Evolutionary conservation across 208 protist genomes (phyloP), one percentile per base, ranked within the genome.

Genomic region (Trypanosoma vivax): DNA sequence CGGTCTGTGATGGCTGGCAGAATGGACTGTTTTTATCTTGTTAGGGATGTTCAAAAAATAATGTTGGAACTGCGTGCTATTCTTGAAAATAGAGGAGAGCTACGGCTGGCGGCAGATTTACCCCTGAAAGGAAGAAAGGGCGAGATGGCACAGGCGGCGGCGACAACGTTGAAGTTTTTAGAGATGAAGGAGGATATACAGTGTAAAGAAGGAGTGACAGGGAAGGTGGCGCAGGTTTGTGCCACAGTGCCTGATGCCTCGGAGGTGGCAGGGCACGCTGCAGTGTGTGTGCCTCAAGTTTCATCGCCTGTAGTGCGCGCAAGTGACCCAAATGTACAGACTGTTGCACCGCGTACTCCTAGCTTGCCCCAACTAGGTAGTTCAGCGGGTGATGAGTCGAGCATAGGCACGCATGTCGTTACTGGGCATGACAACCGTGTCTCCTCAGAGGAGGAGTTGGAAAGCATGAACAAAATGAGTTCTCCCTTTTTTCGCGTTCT

Each of bases 401-500:
- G n/a, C n/a, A n/a, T n/a, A n/a, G n/a, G n/a, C n/a, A n/a, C n/a
- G n/a, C n/a, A n/a, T n/a, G n/a, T n/a, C n/a, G n/a, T n/a, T n/a
- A n/a, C n/a, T n/a, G n/a, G n/a, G n/a, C n/a, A n/a, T n/a, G n/a
- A n/a, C n/a, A n/a, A n/a, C n/a, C n/a, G n/a, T n/a, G n/a, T n/a
- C n/a, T n/a, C n/a, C n/a, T n/a, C 29, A 2, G 28, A 35, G n/a
- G 50, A 69, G 40, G 75, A 83, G 45, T 25, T 84, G 23, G 38
- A 62, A 27, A 49, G 54, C 38, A 59, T 90, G 19, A 83, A 85
- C 38, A 65, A 76, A 23, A 49, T 58, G 2, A 59, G 66, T 27
- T 74, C 85, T 31, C 85, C 85, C 23, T 88, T 89, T 46, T 70
- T 68, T 35, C 51, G 59, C n/a, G 72, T 90, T 7, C 35, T 89